Evolutionary conservation across 2,329 filamentous ascomycete species (phyloP), one percentile per base, ranked within the genome.

Genomic region (Thyridium curvatum): DNA sequence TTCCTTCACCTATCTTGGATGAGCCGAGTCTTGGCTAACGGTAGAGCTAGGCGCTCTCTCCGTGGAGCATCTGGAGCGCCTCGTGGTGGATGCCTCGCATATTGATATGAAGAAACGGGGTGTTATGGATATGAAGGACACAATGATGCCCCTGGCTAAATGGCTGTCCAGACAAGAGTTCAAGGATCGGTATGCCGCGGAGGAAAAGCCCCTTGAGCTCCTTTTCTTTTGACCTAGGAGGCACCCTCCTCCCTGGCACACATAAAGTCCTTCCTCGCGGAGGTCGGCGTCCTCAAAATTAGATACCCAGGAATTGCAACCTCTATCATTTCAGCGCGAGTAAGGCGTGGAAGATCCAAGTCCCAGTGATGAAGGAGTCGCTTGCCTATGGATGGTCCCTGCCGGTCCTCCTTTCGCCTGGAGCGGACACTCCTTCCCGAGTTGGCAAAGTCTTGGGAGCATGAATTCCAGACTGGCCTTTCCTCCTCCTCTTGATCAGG

Each of bases 81-180:
- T 98, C 28, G 78, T 97, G 8, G 75, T 97, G 26, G 93, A 98
- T 62, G 88, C 86, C 12, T 95, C 89, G 8, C 84, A 95, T 56
- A 86, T 96, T 48, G 91, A 98, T 62, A 79, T 86, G 61, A 98
- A 98, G 73, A 94, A 94, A 70, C 75, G 90, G 34, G 88, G 89
- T 0, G 79, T 98, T 46, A 79, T 95, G 60, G 93, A 97, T 55
- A 96, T 97, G 87, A 88, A 86, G 60, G 93, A 98, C 44, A 87
- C 87, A 0, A 83, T 90, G 66, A 72, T 89, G 53, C 86, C 88
- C 7, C 72, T 97, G 35, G 76, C 87, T 34, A 75, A 79, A 44
- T 79, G 94, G 56, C 66, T 98, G 37, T 75, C 82, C 28, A 72
- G 79, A 40, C 66, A 77, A 13, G 81, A 86, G 52, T 74, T 52